phyloP scores from a whole-genome alignment of 2,329 filamentous ascomycete genomes.

The Fusarium pseudoanthophilum region DNA sequence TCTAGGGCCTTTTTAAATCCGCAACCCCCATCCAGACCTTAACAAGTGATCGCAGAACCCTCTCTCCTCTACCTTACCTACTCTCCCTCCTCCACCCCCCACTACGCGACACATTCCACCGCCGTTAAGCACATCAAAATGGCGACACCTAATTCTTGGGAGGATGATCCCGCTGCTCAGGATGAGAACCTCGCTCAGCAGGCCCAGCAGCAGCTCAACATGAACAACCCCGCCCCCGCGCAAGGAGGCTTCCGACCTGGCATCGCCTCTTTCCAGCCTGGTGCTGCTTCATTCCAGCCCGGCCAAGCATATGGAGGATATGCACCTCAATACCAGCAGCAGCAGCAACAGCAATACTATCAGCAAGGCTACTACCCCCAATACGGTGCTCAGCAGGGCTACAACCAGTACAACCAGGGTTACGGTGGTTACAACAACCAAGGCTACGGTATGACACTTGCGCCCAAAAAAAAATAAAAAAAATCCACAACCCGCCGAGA shows the following conservation, averaged over 20 bases:
- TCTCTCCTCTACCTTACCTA: conserved; percentile 24
- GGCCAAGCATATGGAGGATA: conserved; percentile 75
- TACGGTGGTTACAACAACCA: conserved; percentile 63
- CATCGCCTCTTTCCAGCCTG: conserved; percentile 77
- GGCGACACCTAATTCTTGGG: conserved; percentile 95
- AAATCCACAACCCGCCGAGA: conserved; percentile 1
- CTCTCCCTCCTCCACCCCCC: background rate
- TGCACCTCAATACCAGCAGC: conserved; percentile 63
- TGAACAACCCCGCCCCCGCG: conserved; percentile 69
- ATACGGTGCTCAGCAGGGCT: conserved; percentile 62
- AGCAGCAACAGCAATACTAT: conserved; percentile 55
- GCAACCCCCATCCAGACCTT: conserved; percentile 42
- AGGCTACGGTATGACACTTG: conserved; percentile 52
- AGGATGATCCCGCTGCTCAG: conserved; percentile 83
- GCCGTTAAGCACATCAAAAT: conserved; percentile 60
- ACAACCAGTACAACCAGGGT: conserved; percentile 63
- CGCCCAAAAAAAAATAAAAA: conserved; percentile 13
- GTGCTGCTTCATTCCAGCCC: conserved; percentile 76
- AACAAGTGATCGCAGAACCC: conserved; percentile 33
- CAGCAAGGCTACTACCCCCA: conserved; percentile 68
- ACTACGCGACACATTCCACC: conserved; percentile 15
- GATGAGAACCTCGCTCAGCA: conserved; percentile 83
- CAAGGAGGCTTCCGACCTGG: conserved; percentile 61
- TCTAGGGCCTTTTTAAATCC: conserved; percentile 39
- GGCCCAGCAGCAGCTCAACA: conserved; percentile 78